Conservation (phyloP, 2,329 filamentous ascomycete genomes). For the Apiospora koreana region DNA sequence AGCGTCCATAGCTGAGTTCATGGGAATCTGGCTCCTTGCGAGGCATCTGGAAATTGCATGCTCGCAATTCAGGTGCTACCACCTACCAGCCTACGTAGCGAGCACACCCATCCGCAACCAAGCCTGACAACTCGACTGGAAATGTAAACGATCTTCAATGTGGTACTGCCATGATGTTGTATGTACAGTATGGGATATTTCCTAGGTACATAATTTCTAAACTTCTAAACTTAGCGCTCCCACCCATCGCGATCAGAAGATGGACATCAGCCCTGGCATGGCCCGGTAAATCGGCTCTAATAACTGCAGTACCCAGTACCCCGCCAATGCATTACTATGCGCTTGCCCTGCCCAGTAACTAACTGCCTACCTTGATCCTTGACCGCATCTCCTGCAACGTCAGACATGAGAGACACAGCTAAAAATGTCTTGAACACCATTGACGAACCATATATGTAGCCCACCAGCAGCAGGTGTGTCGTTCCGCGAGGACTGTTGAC, state of each 20-base stretch:
- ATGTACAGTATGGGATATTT: neutral
- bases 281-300: slow-evolving; percentile 5
- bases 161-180: neutral
- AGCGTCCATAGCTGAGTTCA: neutral
- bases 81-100: neutral
- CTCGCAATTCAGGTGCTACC: neutral
- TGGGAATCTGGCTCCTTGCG: neutral
- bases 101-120: neutral
- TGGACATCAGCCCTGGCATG: slow-evolving; percentile 6
- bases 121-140: neutral
- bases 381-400: slow-evolving; percentile 3
- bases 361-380: neutral
- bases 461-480: neutral
- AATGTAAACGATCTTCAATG: neutral
- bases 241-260: neutral
- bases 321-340: neutral
- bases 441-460: neutral
- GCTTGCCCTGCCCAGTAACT: neutral
- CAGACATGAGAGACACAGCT: neutral
- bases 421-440: neutral
- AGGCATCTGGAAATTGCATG: neutral
- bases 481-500: neutral
- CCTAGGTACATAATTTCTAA: neutral
- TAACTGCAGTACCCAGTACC: neutral
- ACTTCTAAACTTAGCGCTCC: neutral